Base-by-base conservation (phyloP, 2,329 filamentous ascomycete genomes). In the Orbilia oligospora region DNA sequence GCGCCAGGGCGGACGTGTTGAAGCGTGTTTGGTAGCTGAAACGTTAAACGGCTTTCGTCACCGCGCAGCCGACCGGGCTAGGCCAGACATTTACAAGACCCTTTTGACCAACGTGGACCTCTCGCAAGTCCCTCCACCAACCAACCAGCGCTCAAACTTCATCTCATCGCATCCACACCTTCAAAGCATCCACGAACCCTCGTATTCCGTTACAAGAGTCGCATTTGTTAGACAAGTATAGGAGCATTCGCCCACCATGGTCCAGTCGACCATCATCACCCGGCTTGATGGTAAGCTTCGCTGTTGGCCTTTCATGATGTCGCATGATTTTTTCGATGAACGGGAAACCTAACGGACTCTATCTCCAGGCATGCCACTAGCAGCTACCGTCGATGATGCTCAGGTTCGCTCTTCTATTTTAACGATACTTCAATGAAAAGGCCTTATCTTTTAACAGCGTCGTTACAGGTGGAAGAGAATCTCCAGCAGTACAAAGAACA, bases 351-450 rank as follows among this genome's bases (percentile, higher is more conserved):
- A 38, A 69, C 63, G 12, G 68, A 5, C 70, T 30, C 67, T 79
- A 61, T 80, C 75, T 81, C 64, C 83, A 97, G 94, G 95, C 88
- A 90, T 98, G 81, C 94, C 97, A 88, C 90, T 99, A 81, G 95
- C 94, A 83, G 95, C 95, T 77, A 97, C 94, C 1, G 93, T 97
- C 82, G 96, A 98, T 85, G 94, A 97, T 84, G 92, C 93, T 83
- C 90, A 92, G 86, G 90, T 91, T 83, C 77, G 85, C 81, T 18
- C 56, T 30, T 51, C 56, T 33, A 46, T 53, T 38, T 38, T 53
- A 18, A 18, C 44, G 16, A 20, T 46, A 8, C 16, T 36, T 33
- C 41, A 41, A 44, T 56, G 58, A 30, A 12, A n/a, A 30, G 46
- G 65, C 9, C 44, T 1, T 51, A n/a, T 51, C n/a, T 64, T 38